These are phyloP conservation scores for Artomyces pyxidatus DNA, from an alignment of 768 basidiomycete genomes.

Conservation along the genomic window DNA sequence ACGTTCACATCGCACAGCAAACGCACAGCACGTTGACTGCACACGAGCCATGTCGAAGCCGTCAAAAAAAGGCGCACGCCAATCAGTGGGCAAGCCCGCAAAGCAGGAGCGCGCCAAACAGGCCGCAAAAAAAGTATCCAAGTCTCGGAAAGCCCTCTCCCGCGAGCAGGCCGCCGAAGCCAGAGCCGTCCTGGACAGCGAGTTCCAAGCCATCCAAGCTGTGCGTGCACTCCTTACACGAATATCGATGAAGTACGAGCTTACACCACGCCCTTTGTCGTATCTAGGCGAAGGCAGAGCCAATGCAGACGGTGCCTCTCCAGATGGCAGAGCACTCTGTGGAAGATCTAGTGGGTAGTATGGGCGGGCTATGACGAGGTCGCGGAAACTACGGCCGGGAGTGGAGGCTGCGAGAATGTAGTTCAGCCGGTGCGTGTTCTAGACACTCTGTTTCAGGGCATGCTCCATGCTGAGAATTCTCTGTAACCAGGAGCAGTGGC, in stretches of 20 bases:
- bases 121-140: not conserved
- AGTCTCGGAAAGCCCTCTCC: not conserved
- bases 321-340: not conserved
- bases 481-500: too few species aligned
- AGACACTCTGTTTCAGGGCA: too few species aligned
- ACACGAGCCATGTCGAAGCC: not conserved
- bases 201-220: not conserved
- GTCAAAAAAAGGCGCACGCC: not conserved
- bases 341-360: not conserved
- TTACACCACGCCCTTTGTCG: not conserved
- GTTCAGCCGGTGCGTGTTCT: not conserved
- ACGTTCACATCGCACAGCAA: not conserved
- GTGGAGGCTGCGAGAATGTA: not conserved
- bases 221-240: not conserved
- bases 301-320: not conserved
- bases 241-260: not conserved
- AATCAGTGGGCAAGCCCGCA: not conserved
- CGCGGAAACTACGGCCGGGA: too few species aligned
- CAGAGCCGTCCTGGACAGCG: not conserved
- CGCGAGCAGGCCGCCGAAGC: constrained; percentile 2
- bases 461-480: too few species aligned
- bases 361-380: not conserved
- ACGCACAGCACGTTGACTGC: not conserved
- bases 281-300: not conserved
- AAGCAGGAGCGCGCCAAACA: not conserved